A percentile compares a stretch with the other conserved stretches of the same genome.
Conservation (phyloP, 495 filamentous ascomycete species). For the Neurospora discreta region DNA sequence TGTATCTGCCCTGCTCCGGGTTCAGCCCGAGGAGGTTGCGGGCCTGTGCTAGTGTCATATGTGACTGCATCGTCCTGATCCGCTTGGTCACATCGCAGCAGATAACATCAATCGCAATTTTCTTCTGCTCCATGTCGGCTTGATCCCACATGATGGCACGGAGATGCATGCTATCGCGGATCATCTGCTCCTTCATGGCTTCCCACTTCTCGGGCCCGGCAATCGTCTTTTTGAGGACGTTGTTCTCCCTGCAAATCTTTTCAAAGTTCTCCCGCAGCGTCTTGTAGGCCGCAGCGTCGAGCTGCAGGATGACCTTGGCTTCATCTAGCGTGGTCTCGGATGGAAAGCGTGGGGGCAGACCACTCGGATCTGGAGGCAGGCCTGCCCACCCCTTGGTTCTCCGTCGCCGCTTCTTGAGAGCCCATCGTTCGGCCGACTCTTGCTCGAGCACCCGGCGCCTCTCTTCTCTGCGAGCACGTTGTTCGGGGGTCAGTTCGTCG, state of each 20-base stretch:
- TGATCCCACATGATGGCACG: conserved; percentile 48
- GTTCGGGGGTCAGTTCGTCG: conserved; percentile 39
- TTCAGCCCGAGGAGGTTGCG: conserved; percentile 64
- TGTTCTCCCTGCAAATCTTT: conserved; percentile 51
- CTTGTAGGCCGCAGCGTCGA: conserved; percentile 53
- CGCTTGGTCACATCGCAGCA: conserved; percentile 75
- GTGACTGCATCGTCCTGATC: conserved; percentile 51
- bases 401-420: conserved; percentile 56
- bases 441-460: conserved; percentile 45
- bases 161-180: conserved; percentile 54
- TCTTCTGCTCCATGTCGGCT: conserved; percentile 32
- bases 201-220: conserved; percentile 66
- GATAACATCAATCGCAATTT: conserved; percentile 63
- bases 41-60: conserved; percentile 60
- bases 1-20: conserved; percentile 54
- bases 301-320: conserved; percentile 54
- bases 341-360: conserved; percentile 58
- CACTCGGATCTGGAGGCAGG: conserved; percentile 61
- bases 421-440: conserved; percentile 55
- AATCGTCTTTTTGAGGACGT: conserved; percentile 62
- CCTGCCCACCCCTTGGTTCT: conserved; percentile 61
- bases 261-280: conserved; percentile 57
- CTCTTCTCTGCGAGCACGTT: conserved; percentile 44
- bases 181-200: conserved; percentile 54
- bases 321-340: conserved; percentile 77